Base-by-base conservation (phyloP, 1,139 yeast species). In the Saccharomyces hybrid region DNA sequence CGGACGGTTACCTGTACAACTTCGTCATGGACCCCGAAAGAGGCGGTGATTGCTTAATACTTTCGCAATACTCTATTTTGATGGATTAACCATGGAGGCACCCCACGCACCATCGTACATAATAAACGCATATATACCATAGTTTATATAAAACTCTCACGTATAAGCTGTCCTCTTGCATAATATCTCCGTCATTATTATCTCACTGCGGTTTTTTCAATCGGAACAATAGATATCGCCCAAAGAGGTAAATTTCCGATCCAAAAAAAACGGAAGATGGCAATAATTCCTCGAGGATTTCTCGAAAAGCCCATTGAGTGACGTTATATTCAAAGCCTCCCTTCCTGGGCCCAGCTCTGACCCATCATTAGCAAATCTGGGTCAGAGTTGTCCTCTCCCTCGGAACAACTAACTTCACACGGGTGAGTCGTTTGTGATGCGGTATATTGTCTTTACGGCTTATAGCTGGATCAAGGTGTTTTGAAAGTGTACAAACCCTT, bases 1-100 rank as follows among this genome's bases (percentile, higher is more conserved):
- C 95, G 0, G 96, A 88, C 57, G 99, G 99, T 0, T 79, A 80
- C 59, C 86, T 88, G 64, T 89, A 87, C 68, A 90, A 86, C 55
- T 93, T 88, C 69, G 89, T 90, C 0, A 75, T 93, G 56, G 96
- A 91, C 65, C 85, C 95, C 0, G 95, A 85, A 58, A 74, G 93
- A 55, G 98, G 98, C 2, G 98, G 98, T 4, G 98, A 93, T 66
- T 91, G 99, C 71, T 83, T 86, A 46, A 73, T 89, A 54, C 73
- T 88, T 52, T 82, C 84, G 58, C 96, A 88, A 67, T 84, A 82
- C 67, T 79, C 86, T 6, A 47, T 28, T 13, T 23, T 19, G 11
- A 41, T 47, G 31, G 53, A 50, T 16, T 44, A 23, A 31, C 7
- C 42, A 7, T 5, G 13, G 42, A 34, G 4, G 42, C 7, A 9